phyloP scores from a whole-genome alignment of 1,139 yeast genomes.

The Saccharomyces pastorianus region DNA sequence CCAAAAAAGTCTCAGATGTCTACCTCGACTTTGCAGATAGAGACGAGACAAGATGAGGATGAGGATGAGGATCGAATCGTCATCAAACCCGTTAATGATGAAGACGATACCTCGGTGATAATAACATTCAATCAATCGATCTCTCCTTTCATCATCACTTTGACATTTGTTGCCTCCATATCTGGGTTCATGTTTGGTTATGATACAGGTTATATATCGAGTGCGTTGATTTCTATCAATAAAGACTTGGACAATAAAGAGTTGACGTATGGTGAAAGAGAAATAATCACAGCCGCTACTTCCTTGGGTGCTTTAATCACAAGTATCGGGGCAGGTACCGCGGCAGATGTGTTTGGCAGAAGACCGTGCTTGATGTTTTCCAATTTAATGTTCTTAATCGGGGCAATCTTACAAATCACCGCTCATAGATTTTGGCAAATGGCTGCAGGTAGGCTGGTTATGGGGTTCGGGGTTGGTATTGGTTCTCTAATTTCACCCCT shows the following conservation, averaged over 20 bases:
- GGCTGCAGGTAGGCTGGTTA: slow-evolving; percentile 81
- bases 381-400: slow-evolving; percentile 68
- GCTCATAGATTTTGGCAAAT: slow-evolving; percentile 80
- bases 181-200: slow-evolving; percentile 96
- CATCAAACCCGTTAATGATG: slow-evolving; percentile 36
- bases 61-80: slow-evolving; percentile 19
- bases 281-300: slow-evolving; percentile 89
- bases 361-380: slow-evolving; percentile 73
- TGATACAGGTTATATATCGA: slow-evolving; percentile 91
- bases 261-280: slow-evolving; percentile 69
- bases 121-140: slow-evolving; percentile 43
- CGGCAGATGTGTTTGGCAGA: slow-evolving; percentile 78
- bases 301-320: slow-evolving; percentile 86
- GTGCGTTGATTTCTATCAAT: slow-evolving; percentile 80
- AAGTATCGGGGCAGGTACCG: slow-evolving; percentile 64
- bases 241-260: slow-evolving; percentile 52
- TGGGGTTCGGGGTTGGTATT: slow-evolving; percentile 94
- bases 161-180: slow-evolving; percentile 75
- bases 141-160: slow-evolving; percentile 53
- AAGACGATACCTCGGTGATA: slow-evolving; percentile 36
- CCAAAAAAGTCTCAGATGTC: not conserved
- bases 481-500: slow-evolving; percentile 88
- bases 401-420: slow-evolving; percentile 76
- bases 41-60: not conserved
- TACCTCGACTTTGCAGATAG: not conserved